Percentiles rank a stretch among this genome's conserved stretches.
Evolutionary conservation across 2,329 filamentous ascomycete species (phyloP).

Genomic region (Clarireedia monteithiana): DNA sequence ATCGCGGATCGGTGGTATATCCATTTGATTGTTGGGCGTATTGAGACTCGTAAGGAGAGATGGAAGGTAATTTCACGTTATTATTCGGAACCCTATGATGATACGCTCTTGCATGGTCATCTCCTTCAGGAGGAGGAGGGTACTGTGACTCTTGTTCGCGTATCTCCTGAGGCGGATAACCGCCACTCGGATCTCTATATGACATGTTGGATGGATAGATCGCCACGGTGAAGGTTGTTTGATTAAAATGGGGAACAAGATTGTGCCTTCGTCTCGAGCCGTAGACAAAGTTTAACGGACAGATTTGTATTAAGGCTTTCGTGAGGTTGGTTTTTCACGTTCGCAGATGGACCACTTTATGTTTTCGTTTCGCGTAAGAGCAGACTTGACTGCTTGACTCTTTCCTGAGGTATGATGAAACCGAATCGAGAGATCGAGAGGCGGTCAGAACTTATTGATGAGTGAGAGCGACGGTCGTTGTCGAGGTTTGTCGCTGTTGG

Average conservation of each 20-base stretch:
- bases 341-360: no score
- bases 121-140: constrained; percentile 27
- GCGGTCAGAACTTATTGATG: no score
- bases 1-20: constrained; percentile 18
- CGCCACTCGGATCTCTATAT: constrained; percentile 26
- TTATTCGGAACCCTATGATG: constrained; percentile 19
- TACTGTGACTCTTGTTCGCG: constrained; percentile 24
- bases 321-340: no score
- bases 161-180: constrained; percentile 17
- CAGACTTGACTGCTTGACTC: no score
- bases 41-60: constrained; percentile 26
- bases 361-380: no score
- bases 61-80: constrained; percentile 26
- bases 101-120: constrained; percentile 27
- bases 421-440: no score
- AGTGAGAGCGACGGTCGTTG: no score
- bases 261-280: neutral
- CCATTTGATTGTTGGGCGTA: constrained; percentile 19
- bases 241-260: neutral
- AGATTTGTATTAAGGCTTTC: no score
- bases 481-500: no score
- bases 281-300: neutral
- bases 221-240: constrained; percentile 22
- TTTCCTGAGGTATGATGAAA: no score
- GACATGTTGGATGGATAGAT: constrained; percentile 26